Conservation (phyloP, 75 land plant species). For the Azolla pinnata region DNA sequence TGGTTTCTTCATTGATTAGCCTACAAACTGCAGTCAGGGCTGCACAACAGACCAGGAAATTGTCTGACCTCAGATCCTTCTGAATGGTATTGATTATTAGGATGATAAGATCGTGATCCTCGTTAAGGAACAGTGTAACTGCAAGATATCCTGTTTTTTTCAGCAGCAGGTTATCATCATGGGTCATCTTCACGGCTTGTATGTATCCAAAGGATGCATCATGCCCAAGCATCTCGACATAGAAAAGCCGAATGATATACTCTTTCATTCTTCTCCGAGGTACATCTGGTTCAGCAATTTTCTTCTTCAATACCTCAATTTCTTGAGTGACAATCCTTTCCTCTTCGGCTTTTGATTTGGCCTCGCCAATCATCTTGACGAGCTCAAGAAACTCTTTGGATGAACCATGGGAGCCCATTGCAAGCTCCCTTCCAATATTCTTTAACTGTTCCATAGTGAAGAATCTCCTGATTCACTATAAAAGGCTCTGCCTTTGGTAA, state of each 20-base stretch:
- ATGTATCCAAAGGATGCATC: conserved; percentile 96
- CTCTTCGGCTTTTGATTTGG: conserved; percentile 94
- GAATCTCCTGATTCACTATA: no score
- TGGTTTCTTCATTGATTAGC: conserved; percentile 95
- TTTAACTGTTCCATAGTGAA: conserved; percentile 80
- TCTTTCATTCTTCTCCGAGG: conserved; percentile 91
- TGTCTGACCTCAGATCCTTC: conserved; percentile 90
- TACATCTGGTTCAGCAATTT: conserved; percentile 73
- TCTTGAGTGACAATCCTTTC: conserved; percentile 72
- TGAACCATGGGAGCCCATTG: conserved; percentile 90
- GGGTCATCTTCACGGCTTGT: conserved; percentile 96
- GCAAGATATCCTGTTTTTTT: conserved; percentile 91
- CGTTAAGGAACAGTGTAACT: conserved; percentile 76
- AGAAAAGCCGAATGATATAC: conserved; percentile 83
- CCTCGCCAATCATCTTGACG: conserved; percentile 88
- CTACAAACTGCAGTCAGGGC: conserved; percentile 83
- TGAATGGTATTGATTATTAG: conserved; percentile 92
- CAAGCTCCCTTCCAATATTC: conserved; percentile 93
- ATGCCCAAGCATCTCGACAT: conserved; percentile 95
- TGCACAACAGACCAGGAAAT: conserved; percentile 86
- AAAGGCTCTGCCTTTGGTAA: no score
- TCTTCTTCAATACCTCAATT: conserved; percentile 70
- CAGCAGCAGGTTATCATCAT: conserved; percentile 60
- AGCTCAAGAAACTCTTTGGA: conserved; percentile 91
- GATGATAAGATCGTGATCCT: conserved; percentile 90